phyloP scores from a whole-genome alignment of 169 alveolate genomes.

The Plasmodium knowlesi region DNA sequence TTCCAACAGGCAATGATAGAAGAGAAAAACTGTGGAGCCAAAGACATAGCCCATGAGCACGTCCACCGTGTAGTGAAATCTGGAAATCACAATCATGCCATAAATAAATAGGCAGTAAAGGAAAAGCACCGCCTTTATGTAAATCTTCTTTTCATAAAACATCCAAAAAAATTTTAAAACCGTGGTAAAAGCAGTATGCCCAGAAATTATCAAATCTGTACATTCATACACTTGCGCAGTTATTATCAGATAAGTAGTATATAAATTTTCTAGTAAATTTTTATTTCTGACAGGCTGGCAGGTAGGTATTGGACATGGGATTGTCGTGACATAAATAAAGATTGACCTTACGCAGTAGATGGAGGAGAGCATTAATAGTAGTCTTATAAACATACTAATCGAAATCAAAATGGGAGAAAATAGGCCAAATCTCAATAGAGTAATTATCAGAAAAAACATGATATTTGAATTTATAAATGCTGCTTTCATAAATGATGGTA shows the following conservation, averaged over 20 bases:
- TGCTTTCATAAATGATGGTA: slow-evolving; percentile 22
- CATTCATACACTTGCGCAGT: slow-evolving; percentile 78
- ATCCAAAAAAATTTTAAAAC: slow-evolving; percentile 65
- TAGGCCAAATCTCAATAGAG: slow-evolving; percentile 63
- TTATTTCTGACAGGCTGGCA: slow-evolving; percentile 74
- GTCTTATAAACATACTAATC: slow-evolving; percentile 74
- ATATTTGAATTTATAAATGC: slow-evolving; percentile 63
- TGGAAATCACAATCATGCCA: slow-evolving; percentile 75
- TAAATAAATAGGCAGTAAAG: slow-evolving; percentile 35
- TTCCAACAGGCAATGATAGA: slow-evolving; percentile 24
- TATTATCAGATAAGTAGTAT: slow-evolving; percentile 64
- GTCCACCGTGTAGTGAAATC: slow-evolving; percentile 84
- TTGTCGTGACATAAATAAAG: slow-evolving; percentile 79
- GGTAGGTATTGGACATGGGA: slow-evolving; percentile 77
- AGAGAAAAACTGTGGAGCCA: slow-evolving; percentile 19
- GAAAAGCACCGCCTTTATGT: slow-evolving; percentile 19
- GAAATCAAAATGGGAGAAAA: slow-evolving; percentile 76
- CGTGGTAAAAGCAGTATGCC: slow-evolving; percentile 82
- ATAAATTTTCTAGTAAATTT: slow-evolving; percentile 27
- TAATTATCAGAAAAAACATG: slow-evolving; percentile 22
- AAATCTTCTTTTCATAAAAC: slow-evolving; percentile 66
- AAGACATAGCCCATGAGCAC: slow-evolving; percentile 81
- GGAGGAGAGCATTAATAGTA: slow-evolving; percentile 60
- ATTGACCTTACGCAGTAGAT: slow-evolving; percentile 78
- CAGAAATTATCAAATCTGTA: slow-evolving; percentile 85